phyloP scores from a whole-genome alignment of 352 stramenopile genomes.

The Salisapilia sapeloensis region DNA sequence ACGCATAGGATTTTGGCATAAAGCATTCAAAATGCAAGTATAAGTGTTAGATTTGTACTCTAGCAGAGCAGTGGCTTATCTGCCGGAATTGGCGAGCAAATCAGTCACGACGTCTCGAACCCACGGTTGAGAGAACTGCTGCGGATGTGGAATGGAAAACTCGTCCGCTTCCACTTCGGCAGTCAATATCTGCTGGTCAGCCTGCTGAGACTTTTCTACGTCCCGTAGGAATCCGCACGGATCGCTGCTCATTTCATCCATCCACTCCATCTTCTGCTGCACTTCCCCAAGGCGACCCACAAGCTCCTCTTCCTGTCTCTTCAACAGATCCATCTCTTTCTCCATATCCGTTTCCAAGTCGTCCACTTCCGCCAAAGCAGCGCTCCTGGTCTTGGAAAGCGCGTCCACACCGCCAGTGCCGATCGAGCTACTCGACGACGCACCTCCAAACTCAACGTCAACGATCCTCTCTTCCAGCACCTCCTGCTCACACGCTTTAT shows the following conservation, averaged over 20 bases:
- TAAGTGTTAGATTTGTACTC: too few species aligned
- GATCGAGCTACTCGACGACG: too few species aligned
- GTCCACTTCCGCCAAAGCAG: conserved; percentile 26
- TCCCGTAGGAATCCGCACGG: conserved; percentile 45
- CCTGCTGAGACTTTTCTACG: conserved; percentile 32
- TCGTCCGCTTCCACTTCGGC: conserved; percentile 45
- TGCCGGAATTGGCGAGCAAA: too few species aligned
- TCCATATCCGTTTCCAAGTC: conserved; percentile 48
- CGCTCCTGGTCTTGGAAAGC: conserved; percentile 15
- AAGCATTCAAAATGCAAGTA: too few species aligned
- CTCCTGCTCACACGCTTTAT: conserved; percentile 6
- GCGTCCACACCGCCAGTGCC: conserved; percentile 16
- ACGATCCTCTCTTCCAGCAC: conserved; percentile 35
- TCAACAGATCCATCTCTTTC: conserved; percentile 37
- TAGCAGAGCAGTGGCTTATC: too few species aligned
- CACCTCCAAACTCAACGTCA: conserved; percentile 20
- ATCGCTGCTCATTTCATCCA: conserved; percentile 43
- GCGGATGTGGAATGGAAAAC: conserved; percentile 24
- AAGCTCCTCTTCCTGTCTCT: conserved; percentile 35
- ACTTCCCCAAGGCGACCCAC: conserved; percentile 25
- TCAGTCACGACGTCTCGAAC: conserved; percentile 29
- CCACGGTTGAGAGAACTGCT: conserved; percentile 59
- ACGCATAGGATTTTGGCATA: too few species aligned
- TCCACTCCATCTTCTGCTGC: conserved; percentile 44
- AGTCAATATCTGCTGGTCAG: conserved; percentile 41